Base-by-base conservation (phyloP, 441 rosid genomes). In the Rhodomyrtus psidioides region DNA sequence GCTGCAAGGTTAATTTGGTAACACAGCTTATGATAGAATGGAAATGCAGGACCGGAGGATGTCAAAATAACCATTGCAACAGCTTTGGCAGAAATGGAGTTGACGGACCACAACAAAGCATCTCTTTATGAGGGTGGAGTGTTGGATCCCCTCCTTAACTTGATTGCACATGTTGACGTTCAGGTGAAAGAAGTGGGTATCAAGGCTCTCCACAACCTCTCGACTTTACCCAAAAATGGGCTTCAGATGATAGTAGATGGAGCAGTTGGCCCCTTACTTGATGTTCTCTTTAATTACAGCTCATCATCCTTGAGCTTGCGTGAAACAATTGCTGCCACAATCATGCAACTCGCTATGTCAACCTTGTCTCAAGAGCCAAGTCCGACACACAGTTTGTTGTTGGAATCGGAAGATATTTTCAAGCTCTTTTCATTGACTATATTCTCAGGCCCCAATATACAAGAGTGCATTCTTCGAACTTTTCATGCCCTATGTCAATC, bases 171-270 rank as follows among this genome's bases (percentile, higher is more conserved):
- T 82, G 90, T 88, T 84, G 90, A 90, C 84, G 28, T 55, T 81
- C 86, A 60, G 75, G 90, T 89, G 91, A 92, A 90, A 88, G 86
- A 53, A 60, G 91, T 85, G 51, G 95, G 93, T 28, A 90, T 91
- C 53, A 92, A 85, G 88, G 94, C 96, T 88, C 90, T 94, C 55
- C 87, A 62, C 16, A 94, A 91, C 84, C 89, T 94, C 85, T 93
- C 95, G 57, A 89, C 89, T 83, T 90, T 92, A 39, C 92, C 93
- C 14, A 90, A 83, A 84, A 94, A 89, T 88, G 95, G 94, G 65
- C 89, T 91, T 88, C 91, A 85, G 88, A 92, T 94, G 94, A 91
- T 94, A 85, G 90, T 88, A 91, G 92, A 91, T 88, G 96, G 96
- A 84, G 93, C 93, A 70, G 90, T 87, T 6, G 84, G 90, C 46